Percentiles rank a stretch among this genome's conserved stretches.
Evolutionary conservation across 768 basidiomycete genomes (phyloP).

Genomic region (Cubamyces lactineus): DNA sequence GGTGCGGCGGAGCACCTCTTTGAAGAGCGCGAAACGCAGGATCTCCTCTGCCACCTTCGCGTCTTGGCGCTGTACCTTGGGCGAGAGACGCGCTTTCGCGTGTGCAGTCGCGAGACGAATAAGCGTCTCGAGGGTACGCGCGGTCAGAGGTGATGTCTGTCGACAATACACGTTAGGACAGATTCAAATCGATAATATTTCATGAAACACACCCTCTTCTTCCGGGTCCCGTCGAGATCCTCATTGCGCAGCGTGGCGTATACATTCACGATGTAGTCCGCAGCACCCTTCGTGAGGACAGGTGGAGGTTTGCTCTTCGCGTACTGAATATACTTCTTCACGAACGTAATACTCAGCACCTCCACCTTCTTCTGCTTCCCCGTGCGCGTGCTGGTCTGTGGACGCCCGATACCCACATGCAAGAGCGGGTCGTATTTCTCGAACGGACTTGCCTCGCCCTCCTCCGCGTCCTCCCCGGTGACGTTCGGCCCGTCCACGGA

Average conservation of each 20-base stretch:
- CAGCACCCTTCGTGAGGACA: conserved; percentile 87
- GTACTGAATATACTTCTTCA: conserved; percentile 99
- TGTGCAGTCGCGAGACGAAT: conserved; percentile 98
- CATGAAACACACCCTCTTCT: conserved; percentile 65
- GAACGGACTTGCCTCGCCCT: conserved; percentile 77
- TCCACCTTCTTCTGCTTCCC: conserved; percentile 71
- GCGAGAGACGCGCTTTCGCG: conserved; percentile 90
- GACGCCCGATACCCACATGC: conserved; percentile 75
- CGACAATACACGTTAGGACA: background rate
- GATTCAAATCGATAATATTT: conserved; percentile 8
- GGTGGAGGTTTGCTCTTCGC: conserved; percentile 89
- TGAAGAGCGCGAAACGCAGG: conserved; percentile 96
- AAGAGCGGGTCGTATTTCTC: conserved; percentile 97
- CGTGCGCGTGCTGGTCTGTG: conserved; percentile 53
- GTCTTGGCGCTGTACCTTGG: conserved; percentile 82
- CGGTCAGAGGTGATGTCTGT: conserved; percentile 95
- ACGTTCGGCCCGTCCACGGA: conserved; percentile 80
- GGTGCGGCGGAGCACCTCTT: conserved; percentile 87
- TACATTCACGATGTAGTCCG: conserved; percentile 90
- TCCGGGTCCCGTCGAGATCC: conserved; percentile 78
- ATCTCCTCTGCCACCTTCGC: conserved; percentile 92
- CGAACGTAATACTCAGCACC: conserved; percentile 88
- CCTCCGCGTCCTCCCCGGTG: conserved; percentile 47
- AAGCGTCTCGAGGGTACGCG: conserved; percentile 96
- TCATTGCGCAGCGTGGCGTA: conserved; percentile 93